Evolutionary conservation across 345 rosid genomes (phyloP), one percentile per base, ranked within the genome.

Genomic region (Jatropha curcas): DNA sequence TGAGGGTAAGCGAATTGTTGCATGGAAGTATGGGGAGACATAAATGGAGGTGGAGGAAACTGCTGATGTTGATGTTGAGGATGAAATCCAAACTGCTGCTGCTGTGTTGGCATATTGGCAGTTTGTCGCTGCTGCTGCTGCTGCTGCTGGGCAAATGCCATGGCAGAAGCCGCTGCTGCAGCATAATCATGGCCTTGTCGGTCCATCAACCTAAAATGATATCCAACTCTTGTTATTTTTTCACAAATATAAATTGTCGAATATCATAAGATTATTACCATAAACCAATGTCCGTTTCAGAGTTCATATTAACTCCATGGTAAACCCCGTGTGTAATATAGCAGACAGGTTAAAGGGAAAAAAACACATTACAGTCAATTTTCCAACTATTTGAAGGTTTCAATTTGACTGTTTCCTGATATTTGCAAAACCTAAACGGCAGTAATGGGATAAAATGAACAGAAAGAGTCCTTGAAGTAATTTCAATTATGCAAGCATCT

Each of bases 1-100:
- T 84, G 94, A 79, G 86, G 96, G 79, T 85, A 95, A 68, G 99
- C 93, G 77, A 85, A 91, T 72, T 91, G 97, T 53, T 87, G 95
- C 80, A 88, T 80, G 62, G 97, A 79, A 82, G 91, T 93, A 85
- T 87, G 96, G 20, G 89, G 96, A 8, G 92, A 84, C 60, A 88
- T 82, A 80, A 85, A 92, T 10, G 89, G 88, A 58, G 93, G 83
- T 71, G 89, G 74, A 65, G 94, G 90, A 64, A 82, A 86, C 61
- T 88, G 82, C 70, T 70, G 82, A 48, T 72, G 92, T 79, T 87
- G 97, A 83, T 90, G 97, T 62, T 90, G 98, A 0, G 90, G 85
- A 71, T 87, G 98, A 72, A 86, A 92, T 52, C 99, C 96, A 33
- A 79, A 92, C 53, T 86, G 96, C 39, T 82, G 94, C 37, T 83